Evolutionary conservation across 768 basidiomycete species (phyloP).

Genomic region (Boletus eberwhitei): DNA sequence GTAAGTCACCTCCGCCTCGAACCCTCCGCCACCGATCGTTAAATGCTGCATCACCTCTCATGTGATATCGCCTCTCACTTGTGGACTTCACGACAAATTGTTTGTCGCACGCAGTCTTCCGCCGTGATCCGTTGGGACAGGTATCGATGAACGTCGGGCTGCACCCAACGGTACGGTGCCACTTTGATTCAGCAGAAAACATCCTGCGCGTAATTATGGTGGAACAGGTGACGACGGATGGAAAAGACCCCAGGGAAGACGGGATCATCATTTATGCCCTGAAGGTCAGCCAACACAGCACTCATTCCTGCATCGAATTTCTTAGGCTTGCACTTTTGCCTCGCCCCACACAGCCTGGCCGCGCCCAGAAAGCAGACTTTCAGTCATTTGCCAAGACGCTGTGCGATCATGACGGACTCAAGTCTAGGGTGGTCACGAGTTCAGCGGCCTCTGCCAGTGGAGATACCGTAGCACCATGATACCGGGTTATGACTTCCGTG

Average conservation of each 20-base stretch:
- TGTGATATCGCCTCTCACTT: background rate
- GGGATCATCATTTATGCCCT: constrained; percentile 57
- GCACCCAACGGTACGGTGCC: constrained; percentile 51
- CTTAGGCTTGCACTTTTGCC: background rate
- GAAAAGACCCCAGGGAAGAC: constrained; percentile 32
- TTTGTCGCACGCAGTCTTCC: constrained; percentile 47
- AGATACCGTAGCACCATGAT: constrained; percentile 15
- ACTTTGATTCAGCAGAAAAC: constrained; percentile 53
- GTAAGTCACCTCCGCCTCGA: constrained; percentile 27
- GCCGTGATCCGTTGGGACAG: constrained; percentile 67
- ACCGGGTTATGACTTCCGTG: background rate
- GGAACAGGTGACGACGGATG: constrained; percentile 38
- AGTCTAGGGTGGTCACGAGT: constrained; percentile 10
- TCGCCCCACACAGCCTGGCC: constrained; percentile 27
- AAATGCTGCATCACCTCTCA: constrained; percentile 5
- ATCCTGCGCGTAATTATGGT: constrained; percentile 54
- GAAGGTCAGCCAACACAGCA: constrained; percentile 42
- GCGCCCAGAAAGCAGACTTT: constrained; percentile 52
- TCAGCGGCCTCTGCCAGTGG: background rate
- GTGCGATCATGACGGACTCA: constrained; percentile 35
- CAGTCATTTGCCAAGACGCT: constrained; percentile 48
- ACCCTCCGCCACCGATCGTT: constrained; percentile 20
- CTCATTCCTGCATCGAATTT: background rate
- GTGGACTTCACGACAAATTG: background rate
- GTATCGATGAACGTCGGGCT: constrained; percentile 66